Percentiles rank a stretch among this genome's conserved stretches.
Evolutionary conservation across 768 basidiomycete genomes (phyloP).

Genomic region (Podaxis rugospora): DNA sequence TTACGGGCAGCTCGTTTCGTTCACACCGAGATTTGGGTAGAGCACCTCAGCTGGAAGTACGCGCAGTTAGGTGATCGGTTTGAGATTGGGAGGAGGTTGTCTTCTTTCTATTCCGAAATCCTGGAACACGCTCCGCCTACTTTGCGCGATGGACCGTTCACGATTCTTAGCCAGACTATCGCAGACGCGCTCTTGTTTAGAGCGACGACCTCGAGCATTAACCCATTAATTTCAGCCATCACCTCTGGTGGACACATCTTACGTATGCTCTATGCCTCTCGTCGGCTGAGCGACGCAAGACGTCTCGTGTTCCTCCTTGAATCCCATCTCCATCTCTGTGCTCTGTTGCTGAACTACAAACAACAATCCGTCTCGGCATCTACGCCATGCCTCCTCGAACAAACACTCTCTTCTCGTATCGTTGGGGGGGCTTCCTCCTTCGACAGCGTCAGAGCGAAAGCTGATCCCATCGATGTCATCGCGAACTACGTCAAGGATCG

Average conservation of each 20-base stretch:
- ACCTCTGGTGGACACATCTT: slow-evolving; percentile 58
- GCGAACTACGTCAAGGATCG: slow-evolving; percentile 63
- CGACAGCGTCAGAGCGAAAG: slow-evolving; percentile 43
- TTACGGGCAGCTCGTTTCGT: slow-evolving; percentile 74
- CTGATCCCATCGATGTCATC: slow-evolving; percentile 73
- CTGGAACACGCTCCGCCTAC: slow-evolving; percentile 57
- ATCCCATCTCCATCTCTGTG: slow-evolving; percentile 57
- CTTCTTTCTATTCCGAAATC: slow-evolving; percentile 62
- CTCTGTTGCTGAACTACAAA: slow-evolving; percentile 63
- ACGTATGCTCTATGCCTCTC: slow-evolving; percentile 51
- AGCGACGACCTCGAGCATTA: slow-evolving; percentile 76
- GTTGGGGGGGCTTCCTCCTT: slow-evolving; percentile 42
- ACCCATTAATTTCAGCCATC: slow-evolving; percentile 71
- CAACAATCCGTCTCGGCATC: slow-evolving; percentile 36
- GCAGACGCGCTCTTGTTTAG: slow-evolving; percentile 69
- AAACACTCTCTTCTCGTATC: slow-evolving; percentile 63
- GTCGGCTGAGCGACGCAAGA: slow-evolving; percentile 66
- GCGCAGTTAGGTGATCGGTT: slow-evolving; percentile 76
- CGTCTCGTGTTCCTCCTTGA: slow-evolving; percentile 67
- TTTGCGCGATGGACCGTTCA: slow-evolving; percentile 53
- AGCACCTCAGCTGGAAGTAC: slow-evolving; percentile 85
- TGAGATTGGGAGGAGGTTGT: slow-evolving; percentile 70
- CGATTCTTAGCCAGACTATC: slow-evolving; percentile 55
- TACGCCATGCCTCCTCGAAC: slow-evolving; percentile 70
- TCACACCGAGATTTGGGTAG: slow-evolving; percentile 86